Base-by-base conservation (phyloP, 148 eudicot genomes). In the Talinum fruticosum region DNA sequence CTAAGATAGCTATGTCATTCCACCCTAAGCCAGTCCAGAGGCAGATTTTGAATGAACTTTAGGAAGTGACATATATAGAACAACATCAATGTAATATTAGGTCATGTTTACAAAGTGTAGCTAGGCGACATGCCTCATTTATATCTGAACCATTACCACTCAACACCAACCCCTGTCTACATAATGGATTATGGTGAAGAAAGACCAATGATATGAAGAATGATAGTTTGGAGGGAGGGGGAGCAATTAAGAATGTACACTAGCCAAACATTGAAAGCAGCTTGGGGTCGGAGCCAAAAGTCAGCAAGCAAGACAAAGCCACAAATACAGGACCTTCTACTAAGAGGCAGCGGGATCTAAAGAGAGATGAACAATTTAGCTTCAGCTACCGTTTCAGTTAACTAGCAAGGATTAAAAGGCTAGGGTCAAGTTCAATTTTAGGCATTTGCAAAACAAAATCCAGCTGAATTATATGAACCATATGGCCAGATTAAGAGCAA, bases 231-330 rank as follows among this genome's bases (percentile, higher is more conserved):
- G n/a, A 0, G 23, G 57, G n/a, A 2, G 23, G 21, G 23, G 23
- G n/a, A 51, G 6, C 23, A 51, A 19, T 51, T 51, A 16, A 38
- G 18, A 49, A 5, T 4, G 23, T 51, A 51, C 23, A 3, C n/a
- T 2, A 5, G 6, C 26, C 5, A 62, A 62, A 28, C 13, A 62
- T 62, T 28, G 15, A 28, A 62, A 26, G 6, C 26, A 26, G 12
- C 10, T 34, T 0, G 34, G 24, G 24, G 5, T 35, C 41, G 4
- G 41, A 70, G 10, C 18, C 30, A 24, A 13, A 38, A 24, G 36
- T 65, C 53, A 76, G 65, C 36, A 71, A 61, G 69, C 68, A 76
- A 45, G 68, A 18, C 21, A 64, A 3, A 10, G 76, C 37, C 45
- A 49, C n/a, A n/a, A n/a, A n/a, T n/a, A n/a, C n/a, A n/a, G n/a